These are phyloP conservation scores for Cubamyces lactineus DNA, from an alignment of 768 basidiomycete species.

Conservation along the genomic window DNA sequence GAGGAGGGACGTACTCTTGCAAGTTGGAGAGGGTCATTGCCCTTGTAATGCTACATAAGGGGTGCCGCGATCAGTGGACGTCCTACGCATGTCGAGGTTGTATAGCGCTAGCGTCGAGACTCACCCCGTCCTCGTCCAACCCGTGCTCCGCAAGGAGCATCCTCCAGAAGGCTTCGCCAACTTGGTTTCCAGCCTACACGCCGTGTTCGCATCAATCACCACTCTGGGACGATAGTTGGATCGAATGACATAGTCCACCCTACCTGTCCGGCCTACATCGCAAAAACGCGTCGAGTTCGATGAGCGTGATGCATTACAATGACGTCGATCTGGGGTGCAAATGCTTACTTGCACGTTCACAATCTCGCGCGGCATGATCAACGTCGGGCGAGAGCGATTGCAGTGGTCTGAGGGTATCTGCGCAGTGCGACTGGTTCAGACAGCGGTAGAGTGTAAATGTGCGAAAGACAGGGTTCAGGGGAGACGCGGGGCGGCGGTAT, in stretches of 20 bases:
- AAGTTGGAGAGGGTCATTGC: conserved; percentile 74
- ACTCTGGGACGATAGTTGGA: background rate
- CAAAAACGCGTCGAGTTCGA: background rate
- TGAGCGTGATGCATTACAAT: background rate
- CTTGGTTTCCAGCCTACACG: conserved; percentile 65
- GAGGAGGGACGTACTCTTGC: conserved; percentile 54
- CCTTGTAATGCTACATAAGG: conserved; percentile 59
- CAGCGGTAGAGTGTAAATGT: background rate
- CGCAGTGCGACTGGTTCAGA: background rate
- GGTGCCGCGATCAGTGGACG: background rate
- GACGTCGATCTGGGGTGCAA: background rate
- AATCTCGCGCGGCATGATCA: conserved; percentile 74
- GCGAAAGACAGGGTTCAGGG: conserved; percentile 15
- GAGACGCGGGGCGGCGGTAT: conserved; percentile 3
- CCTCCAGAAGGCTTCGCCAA: conserved; percentile 89
- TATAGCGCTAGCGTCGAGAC: conserved; percentile 1
- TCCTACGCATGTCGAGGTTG: background rate
- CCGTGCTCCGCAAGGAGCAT: conserved; percentile 89
- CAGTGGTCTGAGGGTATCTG: background rate
- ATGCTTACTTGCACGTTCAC: conserved; percentile 72
- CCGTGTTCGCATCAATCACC: background rate
- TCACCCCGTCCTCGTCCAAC: conserved; percentile 69
- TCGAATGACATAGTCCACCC: conserved; percentile 34
- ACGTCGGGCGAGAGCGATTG: background rate
- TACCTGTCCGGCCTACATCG: conserved; percentile 71